Conservation (phyloP, 2,329 filamentous ascomycete species). For the Phyllosticta citrichinensis region DNA sequence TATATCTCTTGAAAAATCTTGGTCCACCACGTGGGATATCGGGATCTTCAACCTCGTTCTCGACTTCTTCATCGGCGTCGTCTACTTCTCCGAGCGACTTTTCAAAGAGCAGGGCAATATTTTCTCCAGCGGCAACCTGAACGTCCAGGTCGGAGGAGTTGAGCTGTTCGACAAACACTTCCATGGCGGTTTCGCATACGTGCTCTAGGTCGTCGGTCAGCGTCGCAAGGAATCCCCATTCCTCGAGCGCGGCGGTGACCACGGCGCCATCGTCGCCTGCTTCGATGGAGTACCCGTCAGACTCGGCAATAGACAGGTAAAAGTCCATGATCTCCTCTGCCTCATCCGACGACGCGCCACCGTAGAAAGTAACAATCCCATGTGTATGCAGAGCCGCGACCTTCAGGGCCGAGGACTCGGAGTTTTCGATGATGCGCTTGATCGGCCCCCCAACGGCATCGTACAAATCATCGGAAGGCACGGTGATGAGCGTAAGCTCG, state of each 20-base stretch:
- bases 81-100: conserved; percentile 52
- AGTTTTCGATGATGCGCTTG: conserved; percentile 56
- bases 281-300: conserved; percentile 63
- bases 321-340: conserved; percentile 64
- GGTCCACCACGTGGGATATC: conserved; percentile 14
- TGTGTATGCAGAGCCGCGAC: conserved; percentile 64
- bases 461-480: conserved; percentile 55
- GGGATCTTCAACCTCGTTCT: conserved; percentile 36
- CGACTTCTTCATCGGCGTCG: conserved; percentile 43
- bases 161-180: conserved; percentile 77
- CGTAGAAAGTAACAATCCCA: conserved; percentile 62
- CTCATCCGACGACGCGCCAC: conserved; percentile 59
- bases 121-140: conserved; percentile 66
- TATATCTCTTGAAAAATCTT: conserved; percentile 52
- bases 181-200: conserved; percentile 61
- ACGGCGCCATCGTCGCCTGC: conserved; percentile 61
- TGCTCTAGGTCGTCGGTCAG: conserved; percentile 65
- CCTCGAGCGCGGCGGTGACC: conserved; percentile 64
- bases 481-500: conserved; percentile 58
- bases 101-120: conserved; percentile 76
- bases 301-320: conserved; percentile 66
- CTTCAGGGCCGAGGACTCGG: conserved; percentile 55
- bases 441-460: conserved; percentile 49
- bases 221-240: conserved; percentile 73
- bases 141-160: conserved; percentile 63